These are phyloP conservation scores for Parasitella parasitica DNA, from an alignment of 371 early-diverging fungal genomes.

Conservation along the genomic window DNA sequence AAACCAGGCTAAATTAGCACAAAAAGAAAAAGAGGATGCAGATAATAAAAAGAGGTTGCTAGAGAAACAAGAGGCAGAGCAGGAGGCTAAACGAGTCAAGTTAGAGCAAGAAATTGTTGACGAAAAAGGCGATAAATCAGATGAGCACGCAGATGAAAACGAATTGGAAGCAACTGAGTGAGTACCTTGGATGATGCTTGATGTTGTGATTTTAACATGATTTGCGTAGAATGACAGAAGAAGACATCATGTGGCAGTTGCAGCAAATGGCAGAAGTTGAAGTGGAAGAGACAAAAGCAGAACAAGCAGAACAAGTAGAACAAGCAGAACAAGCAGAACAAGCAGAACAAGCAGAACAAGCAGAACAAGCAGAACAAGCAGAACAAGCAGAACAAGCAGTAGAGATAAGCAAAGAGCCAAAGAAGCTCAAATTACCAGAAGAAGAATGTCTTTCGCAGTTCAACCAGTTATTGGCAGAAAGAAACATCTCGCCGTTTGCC, in stretches of 20 bases:
- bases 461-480: conserved; percentile 64
- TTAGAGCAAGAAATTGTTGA: conserved; percentile 18
- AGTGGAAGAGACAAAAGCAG: conserved; percentile 4
- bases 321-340: neutral
- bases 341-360: neutral
- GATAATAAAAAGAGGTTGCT: neutral
- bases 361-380: conserved; percentile 1
- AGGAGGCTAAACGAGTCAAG: conserved; percentile 2
- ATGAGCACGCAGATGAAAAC: conserved; percentile 2
- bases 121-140: neutral
- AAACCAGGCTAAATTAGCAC: conserved; percentile 30
- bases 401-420: neutral
- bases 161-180: conserved; percentile 25
- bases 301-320: conserved; percentile 1
- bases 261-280: conserved; percentile 54
- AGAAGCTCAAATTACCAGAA: conserved; percentile 17
- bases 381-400: neutral
- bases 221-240: conserved; percentile 64
- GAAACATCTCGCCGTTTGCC: conserved; percentile 70
- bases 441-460: conserved; percentile 43
- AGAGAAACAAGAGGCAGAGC: conserved; percentile 4
- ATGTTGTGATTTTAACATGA: neutral
- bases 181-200: neutral
- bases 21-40: conserved; percentile 16
- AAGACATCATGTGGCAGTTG: conserved; percentile 70